Evolutionary conservation across 257 asterid species (phyloP).

Genomic region (Gentiana macrophylla): DNA sequence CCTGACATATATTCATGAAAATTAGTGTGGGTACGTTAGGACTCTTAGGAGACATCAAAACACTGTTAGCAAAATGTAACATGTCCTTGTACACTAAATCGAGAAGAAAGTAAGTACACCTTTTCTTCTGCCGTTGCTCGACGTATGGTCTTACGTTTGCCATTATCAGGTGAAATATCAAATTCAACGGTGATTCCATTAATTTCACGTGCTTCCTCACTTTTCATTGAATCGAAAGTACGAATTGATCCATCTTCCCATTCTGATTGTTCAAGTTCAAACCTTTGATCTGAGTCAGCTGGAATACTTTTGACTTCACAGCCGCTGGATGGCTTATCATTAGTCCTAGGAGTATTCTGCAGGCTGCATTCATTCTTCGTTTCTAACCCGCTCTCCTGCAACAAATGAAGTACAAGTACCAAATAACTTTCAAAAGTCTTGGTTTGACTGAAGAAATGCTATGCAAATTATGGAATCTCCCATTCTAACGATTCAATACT

Average conservation of each 20-base stretch:
- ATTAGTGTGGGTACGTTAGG: constrained; percentile 1
- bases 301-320: constrained; percentile 27
- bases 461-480: no score
- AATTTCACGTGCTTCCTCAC: constrained; percentile 25
- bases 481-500: no score
- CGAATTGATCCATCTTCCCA: constrained; percentile 85
- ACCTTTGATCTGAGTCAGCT: constrained; percentile 22
- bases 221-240: constrained; percentile 20
- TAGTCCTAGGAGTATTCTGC: constrained; percentile 12
- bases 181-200: constrained; percentile 72
- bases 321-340: constrained; percentile 19
- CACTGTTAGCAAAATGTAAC: constrained; percentile 2
- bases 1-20: constrained; percentile 36
- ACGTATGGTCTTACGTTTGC: constrained; percentile 47
- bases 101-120: constrained; percentile 25
- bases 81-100: constrained; percentile 4
- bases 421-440: constrained; percentile 4
- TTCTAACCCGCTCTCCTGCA: constrained; percentile 27
- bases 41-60: neutral
- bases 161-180: constrained; percentile 46
- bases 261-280: constrained; percentile 43
- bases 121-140: constrained; percentile 89
- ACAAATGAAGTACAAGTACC: constrained; percentile 8
- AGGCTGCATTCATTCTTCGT: constrained; percentile 3
- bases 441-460: neutral